A percentile compares a stretch with the other conserved stretches of the same genome.
phyloP scores from a whole-genome alignment of 2,329 filamentous ascomycete species.

The Exophiala mesophila region DNA sequence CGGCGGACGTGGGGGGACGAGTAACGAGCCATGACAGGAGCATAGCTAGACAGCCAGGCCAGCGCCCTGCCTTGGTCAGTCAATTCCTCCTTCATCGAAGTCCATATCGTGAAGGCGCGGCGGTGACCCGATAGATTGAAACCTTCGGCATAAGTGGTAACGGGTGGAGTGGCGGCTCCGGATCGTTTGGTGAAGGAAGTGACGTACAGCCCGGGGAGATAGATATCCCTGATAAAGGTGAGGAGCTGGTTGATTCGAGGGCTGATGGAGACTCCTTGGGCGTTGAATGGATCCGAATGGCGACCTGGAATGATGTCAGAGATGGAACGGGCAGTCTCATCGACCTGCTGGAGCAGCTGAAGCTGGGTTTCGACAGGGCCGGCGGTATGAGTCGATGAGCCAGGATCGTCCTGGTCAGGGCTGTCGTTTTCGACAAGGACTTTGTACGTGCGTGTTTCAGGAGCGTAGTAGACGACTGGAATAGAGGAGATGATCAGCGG shows the following conservation, averaged over 20 bases:
- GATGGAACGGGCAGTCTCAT: not conserved
- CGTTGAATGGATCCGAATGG: constrained; percentile 10
- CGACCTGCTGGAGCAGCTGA: no score
- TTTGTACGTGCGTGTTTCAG: constrained; percentile 1
- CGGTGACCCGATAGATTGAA: constrained; percentile 9
- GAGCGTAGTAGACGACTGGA: not conserved
- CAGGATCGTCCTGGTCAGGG: not conserved
- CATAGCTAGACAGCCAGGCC: constrained; percentile 11
- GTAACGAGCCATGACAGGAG: constrained; percentile 10
- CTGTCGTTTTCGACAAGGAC: constrained; percentile 1
- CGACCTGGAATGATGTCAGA: constrained; percentile 7
- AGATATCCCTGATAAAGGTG: constrained; percentile 11
- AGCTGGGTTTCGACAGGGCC: constrained; percentile 1
- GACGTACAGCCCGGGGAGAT: constrained; percentile 11
- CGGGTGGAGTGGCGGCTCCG: constrained; percentile 1
- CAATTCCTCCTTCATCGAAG: constrained; percentile 15
- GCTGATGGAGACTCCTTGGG: constrained; percentile 5
- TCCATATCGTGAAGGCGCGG: constrained; percentile 7
- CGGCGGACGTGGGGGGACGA: constrained; percentile 5
- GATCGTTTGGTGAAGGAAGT: constrained; percentile 8
- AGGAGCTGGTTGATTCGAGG: constrained; percentile 11
- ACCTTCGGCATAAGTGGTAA: constrained; percentile 11
- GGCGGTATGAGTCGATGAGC: not conserved
- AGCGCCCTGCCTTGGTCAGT: constrained; percentile 10
- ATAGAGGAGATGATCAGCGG: not conserved